These are phyloP conservation scores for Lipomyces mesembrius DNA, from an alignment of 805 yeast genomes.

Conservation along the genomic window DNA sequence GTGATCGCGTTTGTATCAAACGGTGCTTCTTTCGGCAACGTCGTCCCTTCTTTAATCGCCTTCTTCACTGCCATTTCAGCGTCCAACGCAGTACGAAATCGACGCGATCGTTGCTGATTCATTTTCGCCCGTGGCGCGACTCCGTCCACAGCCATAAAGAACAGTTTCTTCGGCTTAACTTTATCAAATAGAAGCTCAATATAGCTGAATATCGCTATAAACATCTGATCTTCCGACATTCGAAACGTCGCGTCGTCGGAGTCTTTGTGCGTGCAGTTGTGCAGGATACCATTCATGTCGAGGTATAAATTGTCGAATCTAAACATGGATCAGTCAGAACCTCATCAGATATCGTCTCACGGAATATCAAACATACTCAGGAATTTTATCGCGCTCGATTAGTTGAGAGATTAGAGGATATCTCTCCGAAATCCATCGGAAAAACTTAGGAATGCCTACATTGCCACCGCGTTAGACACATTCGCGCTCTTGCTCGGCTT, in stretches of 20 bases:
- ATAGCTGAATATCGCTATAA: conserved; percentile 87
- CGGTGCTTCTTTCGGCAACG: conserved; percentile 78
- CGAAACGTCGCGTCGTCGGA: conserved; percentile 66
- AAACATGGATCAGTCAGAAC: neutral
- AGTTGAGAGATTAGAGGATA: conserved; percentile 95
- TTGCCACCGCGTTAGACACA: neutral
- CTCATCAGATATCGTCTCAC: neutral
- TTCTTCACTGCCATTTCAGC: conserved; percentile 79
- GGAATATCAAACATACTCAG: conserved; percentile 56
- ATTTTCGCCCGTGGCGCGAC: conserved; percentile 98
- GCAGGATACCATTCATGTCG: conserved; percentile 97
- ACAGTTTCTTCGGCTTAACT: conserved; percentile 81
- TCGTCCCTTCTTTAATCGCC: conserved; percentile 74
- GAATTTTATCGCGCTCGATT: conserved; percentile 78
- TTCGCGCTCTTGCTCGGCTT: neutral
- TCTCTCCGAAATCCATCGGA: conserved; percentile 95
- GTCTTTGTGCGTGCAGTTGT: conserved; percentile 86
- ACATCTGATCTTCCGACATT: conserved; percentile 88
- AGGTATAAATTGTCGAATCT: conserved; percentile 87
- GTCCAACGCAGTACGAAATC: conserved; percentile 91
- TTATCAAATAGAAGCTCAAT: conserved; percentile 90
- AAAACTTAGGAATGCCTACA: conserved; percentile 84
- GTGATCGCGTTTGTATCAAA: conserved; percentile 93
- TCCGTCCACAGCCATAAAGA: conserved; percentile 97
- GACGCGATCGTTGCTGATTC: conserved; percentile 96